Evolutionary conservation across 441 rosid species (phyloP).

Genomic region (Mallotus japonicus): DNA sequence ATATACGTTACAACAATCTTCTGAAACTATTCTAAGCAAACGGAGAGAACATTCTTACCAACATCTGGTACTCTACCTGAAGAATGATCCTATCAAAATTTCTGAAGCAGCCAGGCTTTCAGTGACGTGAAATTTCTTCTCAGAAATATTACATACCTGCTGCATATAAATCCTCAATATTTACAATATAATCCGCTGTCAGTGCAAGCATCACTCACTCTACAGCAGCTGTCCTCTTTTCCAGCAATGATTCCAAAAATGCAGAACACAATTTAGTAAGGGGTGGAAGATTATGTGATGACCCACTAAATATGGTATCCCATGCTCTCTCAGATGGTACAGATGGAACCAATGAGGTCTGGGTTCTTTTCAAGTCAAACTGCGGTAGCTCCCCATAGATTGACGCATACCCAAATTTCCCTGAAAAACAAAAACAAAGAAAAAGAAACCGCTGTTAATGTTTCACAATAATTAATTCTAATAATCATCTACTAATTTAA

Average conservation of each 20-base stretch:
- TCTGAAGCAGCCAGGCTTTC: constrained; percentile 1
- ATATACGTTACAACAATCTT: too few species aligned
- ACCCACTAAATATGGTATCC: constrained; percentile 79
- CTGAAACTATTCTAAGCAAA: too few species aligned
- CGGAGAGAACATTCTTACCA: background rate
- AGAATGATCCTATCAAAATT: constrained; percentile 12
- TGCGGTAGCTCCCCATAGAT: constrained; percentile 77
- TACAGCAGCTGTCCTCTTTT: constrained; percentile 51
- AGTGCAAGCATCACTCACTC: constrained; percentile 34
- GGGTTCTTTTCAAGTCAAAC: constrained; percentile 42
- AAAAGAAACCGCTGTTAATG: background rate
- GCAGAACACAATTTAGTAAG: constrained; percentile 65
- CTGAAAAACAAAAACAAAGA: constrained; percentile 26
- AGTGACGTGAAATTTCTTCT: background rate
- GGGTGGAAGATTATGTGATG: constrained; percentile 87
- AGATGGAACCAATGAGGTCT: constrained; percentile 37
- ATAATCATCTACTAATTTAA: background rate
- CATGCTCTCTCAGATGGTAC: constrained; percentile 70
- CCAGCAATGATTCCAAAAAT: constrained; percentile 79
- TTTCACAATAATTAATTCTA: background rate
- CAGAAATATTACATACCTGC: background rate
- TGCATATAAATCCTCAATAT: background rate
- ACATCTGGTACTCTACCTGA: background rate
- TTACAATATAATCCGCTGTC: background rate
- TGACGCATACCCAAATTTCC: constrained; percentile 67